A percentile compares a stretch with the other conserved stretches of the same genome.
phyloP scores from a whole-genome alignment of 176 grass and related monocot genomes.

The Luzula sylvatica region DNA sequence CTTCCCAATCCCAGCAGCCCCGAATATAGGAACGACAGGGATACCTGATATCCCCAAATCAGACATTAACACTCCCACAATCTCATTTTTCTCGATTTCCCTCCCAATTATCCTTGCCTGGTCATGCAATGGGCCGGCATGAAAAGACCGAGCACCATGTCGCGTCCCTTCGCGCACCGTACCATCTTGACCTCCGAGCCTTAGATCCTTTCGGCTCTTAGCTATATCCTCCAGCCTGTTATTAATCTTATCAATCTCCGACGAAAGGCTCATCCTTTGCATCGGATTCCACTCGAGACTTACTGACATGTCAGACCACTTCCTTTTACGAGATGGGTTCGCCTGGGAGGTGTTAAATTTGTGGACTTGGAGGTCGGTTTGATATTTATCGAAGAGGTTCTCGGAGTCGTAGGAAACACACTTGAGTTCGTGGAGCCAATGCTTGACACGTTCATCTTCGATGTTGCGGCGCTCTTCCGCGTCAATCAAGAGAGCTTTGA shows the following conservation, averaged over 20 bases:
- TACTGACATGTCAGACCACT: constrained; percentile 1
- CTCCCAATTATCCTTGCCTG: background rate
- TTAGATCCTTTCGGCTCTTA: background rate
- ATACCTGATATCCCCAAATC: background rate
- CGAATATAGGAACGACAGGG: constrained; percentile 25
- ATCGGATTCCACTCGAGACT: background rate
- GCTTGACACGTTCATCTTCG: constrained; percentile 4
- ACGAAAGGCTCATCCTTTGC: background rate
- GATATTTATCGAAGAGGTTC: constrained; percentile 19
- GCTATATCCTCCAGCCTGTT: constrained; percentile 16
- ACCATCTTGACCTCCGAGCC: constrained; percentile 8
- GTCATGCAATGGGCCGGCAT: background rate
- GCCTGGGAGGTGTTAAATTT: background rate
- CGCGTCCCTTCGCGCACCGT: background rate
- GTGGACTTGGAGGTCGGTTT: constrained; percentile 9
- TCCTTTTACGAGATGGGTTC: constrained; percentile 19
- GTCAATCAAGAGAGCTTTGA: constrained; percentile 24
- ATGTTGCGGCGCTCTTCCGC: constrained; percentile 30
- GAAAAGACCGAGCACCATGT: background rate
- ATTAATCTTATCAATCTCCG: constrained; percentile 18
- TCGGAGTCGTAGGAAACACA: constrained; percentile 27
- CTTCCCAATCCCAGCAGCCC: constrained; percentile 34
- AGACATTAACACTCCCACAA: background rate
- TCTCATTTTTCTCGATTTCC: background rate
- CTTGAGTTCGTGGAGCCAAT: constrained; percentile 23